A percentile compares a stretch with the other conserved stretches of the same genome.
Evolutionary conservation across 441 rosid genomes (phyloP).

Genomic region (Eutrema salsugineum): DNA sequence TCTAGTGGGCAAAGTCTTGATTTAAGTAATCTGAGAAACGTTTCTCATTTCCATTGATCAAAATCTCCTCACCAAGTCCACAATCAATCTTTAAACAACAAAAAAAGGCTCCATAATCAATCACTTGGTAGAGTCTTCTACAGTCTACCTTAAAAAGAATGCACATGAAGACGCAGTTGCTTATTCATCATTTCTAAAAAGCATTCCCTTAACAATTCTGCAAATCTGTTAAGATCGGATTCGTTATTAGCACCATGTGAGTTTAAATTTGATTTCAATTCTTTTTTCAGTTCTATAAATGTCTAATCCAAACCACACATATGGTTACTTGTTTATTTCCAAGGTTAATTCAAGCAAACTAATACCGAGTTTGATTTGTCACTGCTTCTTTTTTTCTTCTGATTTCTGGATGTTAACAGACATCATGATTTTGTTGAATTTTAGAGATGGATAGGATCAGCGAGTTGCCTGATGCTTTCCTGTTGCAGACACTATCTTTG

Average conservation of each 20-base stretch:
- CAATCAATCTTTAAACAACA: not conserved
- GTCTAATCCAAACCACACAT: not conserved
- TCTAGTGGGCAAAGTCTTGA: too few relatives aligned
- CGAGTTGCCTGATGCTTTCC: not conserved
- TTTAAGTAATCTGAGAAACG: too few relatives aligned
- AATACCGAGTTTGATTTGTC: not conserved
- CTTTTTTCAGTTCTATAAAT: not conserved
- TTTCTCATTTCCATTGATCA: too few relatives aligned
- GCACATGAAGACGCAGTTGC: not conserved
- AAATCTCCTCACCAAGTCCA: not conserved
- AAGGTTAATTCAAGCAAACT: not conserved
- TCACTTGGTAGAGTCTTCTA: too few relatives aligned
- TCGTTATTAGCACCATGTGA: not conserved
- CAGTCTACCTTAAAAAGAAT: not conserved
- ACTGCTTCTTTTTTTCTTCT: not conserved
- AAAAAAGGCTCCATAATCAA: too few relatives aligned
- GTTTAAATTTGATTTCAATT: not conserved
- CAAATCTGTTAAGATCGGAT: not conserved
- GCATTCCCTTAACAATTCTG: not conserved
- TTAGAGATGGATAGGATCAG: slow-evolving; percentile 8
- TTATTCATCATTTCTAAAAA: not conserved
- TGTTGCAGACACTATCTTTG: not conserved
- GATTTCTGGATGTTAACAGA: not conserved
- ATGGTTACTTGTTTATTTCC: not conserved
- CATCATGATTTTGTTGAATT: not conserved